These are phyloP conservation scores for Cladosporium cucumerinum DNA, from an alignment of 2,329 filamentous ascomycete genomes.

Conservation along the genomic window DNA sequence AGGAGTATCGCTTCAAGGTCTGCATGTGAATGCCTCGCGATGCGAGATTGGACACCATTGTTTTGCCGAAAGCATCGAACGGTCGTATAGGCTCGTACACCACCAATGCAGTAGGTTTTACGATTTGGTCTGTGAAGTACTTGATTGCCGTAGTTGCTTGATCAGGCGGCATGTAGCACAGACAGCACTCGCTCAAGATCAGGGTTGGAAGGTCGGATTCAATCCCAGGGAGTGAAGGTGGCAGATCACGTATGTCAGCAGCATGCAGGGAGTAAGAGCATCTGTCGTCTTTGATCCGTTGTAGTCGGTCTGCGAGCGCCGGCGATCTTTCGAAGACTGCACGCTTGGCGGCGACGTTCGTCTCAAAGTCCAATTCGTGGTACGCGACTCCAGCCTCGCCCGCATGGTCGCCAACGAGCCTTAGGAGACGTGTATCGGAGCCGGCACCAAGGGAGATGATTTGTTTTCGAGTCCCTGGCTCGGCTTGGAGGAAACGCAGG, in stretches of 20 bases:
- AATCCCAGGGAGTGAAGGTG: slow-evolving; percentile 41
- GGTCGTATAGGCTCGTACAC: slow-evolving; percentile 89
- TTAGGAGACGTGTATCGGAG: slow-evolving; percentile 85
- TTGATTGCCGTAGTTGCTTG: slow-evolving; percentile 53
- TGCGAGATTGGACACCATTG: slow-evolving; percentile 88
- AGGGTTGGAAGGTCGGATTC: slow-evolving; percentile 68
- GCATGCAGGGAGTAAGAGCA: slow-evolving; percentile 53
- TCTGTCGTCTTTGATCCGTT: slow-evolving; percentile 22
- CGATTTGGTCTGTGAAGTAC: slow-evolving; percentile 35
- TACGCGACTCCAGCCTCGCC: slow-evolving; percentile 58
- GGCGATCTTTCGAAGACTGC: slow-evolving; percentile 24
- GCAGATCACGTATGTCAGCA: slow-evolving; percentile 65
- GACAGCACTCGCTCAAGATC: slow-evolving; percentile 89
- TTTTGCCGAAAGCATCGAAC: slow-evolving; percentile 79
- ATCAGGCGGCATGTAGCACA: slow-evolving; percentile 75
- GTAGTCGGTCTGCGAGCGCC: slow-evolving; percentile 22
- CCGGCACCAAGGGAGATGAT: slow-evolving; percentile 91
- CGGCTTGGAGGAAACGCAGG: slow-evolving; percentile 58
- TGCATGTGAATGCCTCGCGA: slow-evolving; percentile 79
- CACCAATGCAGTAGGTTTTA: slow-evolving; percentile 58
- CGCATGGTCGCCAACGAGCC: slow-evolving; percentile 52
- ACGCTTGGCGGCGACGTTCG: slow-evolving; percentile 48
- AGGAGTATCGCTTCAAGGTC: slow-evolving; percentile 70
- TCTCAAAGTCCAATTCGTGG: slow-evolving; percentile 87
- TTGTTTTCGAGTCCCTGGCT: slow-evolving; percentile 48